Conservation (phyloP, 805 yeast genomes). For the Yamadazyma ubonensis region DNA sequence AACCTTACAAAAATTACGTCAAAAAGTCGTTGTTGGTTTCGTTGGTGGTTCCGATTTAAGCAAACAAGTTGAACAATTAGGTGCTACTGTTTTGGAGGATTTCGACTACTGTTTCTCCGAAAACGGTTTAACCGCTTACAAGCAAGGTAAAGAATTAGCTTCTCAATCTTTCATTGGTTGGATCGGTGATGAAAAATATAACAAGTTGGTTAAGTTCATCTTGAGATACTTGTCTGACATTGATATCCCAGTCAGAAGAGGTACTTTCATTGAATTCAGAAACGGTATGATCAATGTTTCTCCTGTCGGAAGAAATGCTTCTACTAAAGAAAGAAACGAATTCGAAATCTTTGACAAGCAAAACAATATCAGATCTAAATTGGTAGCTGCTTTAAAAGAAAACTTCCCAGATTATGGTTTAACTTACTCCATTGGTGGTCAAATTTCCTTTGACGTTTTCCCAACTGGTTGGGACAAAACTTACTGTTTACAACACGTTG, state of each 20-base stretch:
- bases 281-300: slow-evolving; percentile 99
- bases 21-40: slow-evolving; percentile 93
- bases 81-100: slow-evolving; percentile 67
- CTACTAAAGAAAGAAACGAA: slow-evolving; percentile 89
- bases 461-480: slow-evolving; percentile 99
- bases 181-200: slow-evolving; percentile 95
- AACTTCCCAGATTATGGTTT: slow-evolving; percentile 80
- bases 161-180: slow-evolving; percentile 92
- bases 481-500: slow-evolving; percentile 92
- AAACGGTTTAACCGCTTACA: slow-evolving; percentile 97
- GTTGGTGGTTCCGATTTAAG: slow-evolving; percentile 96
- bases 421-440: slow-evolving; percentile 98
- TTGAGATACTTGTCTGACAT: slow-evolving; percentile 79
- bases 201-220: slow-evolving; percentile 80
- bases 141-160: slow-evolving; percentile 81
- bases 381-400: slow-evolving; percentile 82
- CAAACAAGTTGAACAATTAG: slow-evolving; percentile 96
- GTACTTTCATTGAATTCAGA: slow-evolving; percentile 98
- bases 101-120: slow-evolving; percentile 97
- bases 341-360: slow-evolving; percentile 81
- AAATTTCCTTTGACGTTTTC: slow-evolving; percentile 98
- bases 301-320: slow-evolving; percentile 98
- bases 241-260: slow-evolving; percentile 96
- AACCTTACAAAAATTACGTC: slow-evolving; percentile 70
- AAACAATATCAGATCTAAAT: slow-evolving; percentile 76